phyloP scores from a whole-genome alignment of 306 rosid genomes.

The Hippophae rhamnoides region DNA sequence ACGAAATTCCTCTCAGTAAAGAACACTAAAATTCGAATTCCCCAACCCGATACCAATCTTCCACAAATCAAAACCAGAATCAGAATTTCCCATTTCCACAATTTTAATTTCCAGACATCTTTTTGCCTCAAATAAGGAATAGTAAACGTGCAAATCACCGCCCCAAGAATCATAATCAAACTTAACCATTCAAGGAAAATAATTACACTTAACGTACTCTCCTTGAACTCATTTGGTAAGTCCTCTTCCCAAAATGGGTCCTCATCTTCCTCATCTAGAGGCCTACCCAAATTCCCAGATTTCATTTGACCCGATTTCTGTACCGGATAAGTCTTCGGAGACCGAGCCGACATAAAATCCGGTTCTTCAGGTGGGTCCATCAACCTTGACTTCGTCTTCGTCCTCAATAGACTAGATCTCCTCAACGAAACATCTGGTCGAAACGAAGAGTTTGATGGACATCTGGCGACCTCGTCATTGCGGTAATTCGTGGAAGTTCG shows the following conservation, averaged over 20 bases:
- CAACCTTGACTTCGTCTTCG: conserved; percentile 59
- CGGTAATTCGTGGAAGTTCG: neutral
- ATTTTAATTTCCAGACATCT: conserved; percentile 40
- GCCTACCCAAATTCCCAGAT: conserved; percentile 43
- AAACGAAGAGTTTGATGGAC: conserved; percentile 61
- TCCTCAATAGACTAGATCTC: conserved; percentile 32
- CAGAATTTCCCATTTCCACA: conserved; percentile 90
- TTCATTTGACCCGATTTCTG: conserved; percentile 43
- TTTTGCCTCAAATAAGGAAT: conserved; percentile 27
- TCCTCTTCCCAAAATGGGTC: conserved; percentile 81
- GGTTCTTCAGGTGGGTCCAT: conserved; percentile 68
- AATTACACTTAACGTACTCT: conserved; percentile 21
- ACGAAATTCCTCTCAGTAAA: conserved; percentile 67
- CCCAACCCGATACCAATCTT: conserved; percentile 76
- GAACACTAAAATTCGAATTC: conserved; percentile 44
- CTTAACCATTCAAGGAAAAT: conserved; percentile 61
- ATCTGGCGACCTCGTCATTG: conserved; percentile 48
- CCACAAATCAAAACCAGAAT: conserved; percentile 68
- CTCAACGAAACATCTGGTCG: conserved; percentile 45
- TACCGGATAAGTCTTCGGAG: conserved; percentile 24
- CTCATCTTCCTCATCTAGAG: conserved; percentile 47
- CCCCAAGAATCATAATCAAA: conserved; percentile 48
- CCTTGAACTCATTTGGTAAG: conserved; percentile 44
- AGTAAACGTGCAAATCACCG: conserved; percentile 34
- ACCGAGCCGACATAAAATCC: conserved; percentile 32